Conservation (phyloP, 352 stramenopile genomes). For the Pythium volutum region DNA sequence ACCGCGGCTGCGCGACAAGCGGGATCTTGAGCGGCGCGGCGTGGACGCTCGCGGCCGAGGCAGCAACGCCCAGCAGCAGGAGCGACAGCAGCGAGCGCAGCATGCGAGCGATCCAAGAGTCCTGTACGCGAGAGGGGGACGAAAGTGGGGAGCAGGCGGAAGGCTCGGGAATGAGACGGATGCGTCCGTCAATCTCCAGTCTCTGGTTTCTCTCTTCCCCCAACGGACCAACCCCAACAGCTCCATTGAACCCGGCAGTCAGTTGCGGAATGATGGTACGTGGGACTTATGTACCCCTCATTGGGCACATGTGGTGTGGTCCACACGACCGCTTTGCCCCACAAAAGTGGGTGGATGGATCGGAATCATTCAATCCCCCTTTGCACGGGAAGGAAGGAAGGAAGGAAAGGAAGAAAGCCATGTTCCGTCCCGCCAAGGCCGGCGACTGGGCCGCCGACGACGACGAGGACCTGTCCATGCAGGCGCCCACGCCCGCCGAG, state of each 20-base stretch:
- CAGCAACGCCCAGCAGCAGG: constrained; percentile 14
- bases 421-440: constrained; percentile 69
- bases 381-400: background rate
- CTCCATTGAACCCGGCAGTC: background rate
- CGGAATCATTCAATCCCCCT: background rate
- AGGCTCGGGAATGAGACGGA: background rate
- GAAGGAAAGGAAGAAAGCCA: constrained; percentile 18
- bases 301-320: constrained; percentile 8
- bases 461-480: constrained; percentile 34
- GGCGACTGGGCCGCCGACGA: constrained; percentile 78
- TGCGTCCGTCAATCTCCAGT: background rate
- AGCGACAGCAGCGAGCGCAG: constrained; percentile 7
- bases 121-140: background rate
- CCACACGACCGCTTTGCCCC: background rate
- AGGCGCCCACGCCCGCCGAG: constrained; percentile 9
- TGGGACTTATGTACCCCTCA: background rate
- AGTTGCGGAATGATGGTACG: constrained; percentile 9
- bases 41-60: background rate
- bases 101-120: background rate
- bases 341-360: constrained; percentile 8
- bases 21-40: constrained; percentile 39
- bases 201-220: background rate
- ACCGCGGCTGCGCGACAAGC: constrained; percentile 27
- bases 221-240: background rate
- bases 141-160: background rate